Evolutionary conservation across 1,139 yeast genomes (phyloP), one percentile per base, ranked within the genome.

Genomic region (Kurtzmaniella natalensis): DNA sequence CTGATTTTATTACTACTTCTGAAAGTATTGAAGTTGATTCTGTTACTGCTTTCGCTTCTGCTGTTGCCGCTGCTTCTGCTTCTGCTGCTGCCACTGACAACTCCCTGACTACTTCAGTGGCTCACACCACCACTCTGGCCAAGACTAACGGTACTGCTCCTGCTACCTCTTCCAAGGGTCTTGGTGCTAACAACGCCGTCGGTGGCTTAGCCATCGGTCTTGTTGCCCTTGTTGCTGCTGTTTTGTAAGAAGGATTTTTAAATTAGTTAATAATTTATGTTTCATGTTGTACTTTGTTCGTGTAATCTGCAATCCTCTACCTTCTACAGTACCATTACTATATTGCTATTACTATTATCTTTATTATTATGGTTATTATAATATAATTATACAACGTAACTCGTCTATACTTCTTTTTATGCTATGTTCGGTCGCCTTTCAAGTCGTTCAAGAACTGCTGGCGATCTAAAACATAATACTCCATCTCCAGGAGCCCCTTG

Each of bases 401-500:
- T 8, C 9, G n/a, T 8, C 22, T 17, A n/a, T 17, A 8, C 28
- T 13, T 14, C 15, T 11, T 25, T 24, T 18, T 20, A 15, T 31
- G 18, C 33, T 40, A 60, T 10, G 43, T 32, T 38, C 72, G 46
- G 34, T 56, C 50, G 2, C 74, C 79, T 52, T 70, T 55, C 41
- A 65, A 39, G 53, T 72, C 65, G 55, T 64, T 49, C 50, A 72
- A 52, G 37, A 57, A 69, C 38, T 55, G 61, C 28, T 69, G 71
- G 43, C 53, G 60, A 33, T 69, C 74, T 37, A 68, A 45, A 3
- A 63, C 60, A 39, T 64, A 72, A 44, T 70, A 74, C 45, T 74
- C 80, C 46, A 52, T 59, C 23, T 70, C 70, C 3, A 61, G 54
- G 44, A 74, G 50, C 0, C 80, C 80, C 25, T 58, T 47, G 0